phyloP scores from a whole-genome alignment of 768 basidiomycete genomes.

The Agaricus blazei region DNA sequence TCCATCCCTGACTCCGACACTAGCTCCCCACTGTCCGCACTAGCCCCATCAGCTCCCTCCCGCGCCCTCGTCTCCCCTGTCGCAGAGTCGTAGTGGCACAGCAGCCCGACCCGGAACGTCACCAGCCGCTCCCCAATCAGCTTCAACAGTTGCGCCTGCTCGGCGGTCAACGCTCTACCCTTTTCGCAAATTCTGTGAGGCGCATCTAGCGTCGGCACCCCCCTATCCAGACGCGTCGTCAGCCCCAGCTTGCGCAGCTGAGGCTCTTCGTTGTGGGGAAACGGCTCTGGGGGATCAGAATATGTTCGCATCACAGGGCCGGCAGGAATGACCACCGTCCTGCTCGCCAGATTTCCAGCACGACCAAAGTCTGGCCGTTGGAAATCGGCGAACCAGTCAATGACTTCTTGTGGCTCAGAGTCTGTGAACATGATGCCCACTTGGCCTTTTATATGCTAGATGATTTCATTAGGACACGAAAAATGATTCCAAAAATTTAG shows the following conservation, averaged over 20 bases:
- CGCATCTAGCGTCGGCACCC: slow-evolving; percentile 77
- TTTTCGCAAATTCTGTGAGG: slow-evolving; percentile 84
- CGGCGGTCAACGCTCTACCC: slow-evolving; percentile 73
- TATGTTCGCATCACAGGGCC: slow-evolving; percentile 83
- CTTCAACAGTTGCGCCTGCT: slow-evolving; percentile 92
- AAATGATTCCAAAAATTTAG: background rate
- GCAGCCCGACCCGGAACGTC: slow-evolving; percentile 67
- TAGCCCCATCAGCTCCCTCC: slow-evolving; percentile 29
- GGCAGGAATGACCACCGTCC: slow-evolving; percentile 69
- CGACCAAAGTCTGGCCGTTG: slow-evolving; percentile 88
- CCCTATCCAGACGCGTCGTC: slow-evolving; percentile 76
- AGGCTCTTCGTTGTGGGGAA: slow-evolving; percentile 97
- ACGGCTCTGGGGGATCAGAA: slow-evolving; percentile 80
- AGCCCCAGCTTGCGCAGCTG: slow-evolving; percentile 92
- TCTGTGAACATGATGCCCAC: slow-evolving; percentile 92
- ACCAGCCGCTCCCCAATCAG: slow-evolving; percentile 89
- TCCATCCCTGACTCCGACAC: slow-evolving; percentile 36
- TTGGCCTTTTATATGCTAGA: slow-evolving; percentile 90
- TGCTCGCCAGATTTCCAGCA: slow-evolving; percentile 72
- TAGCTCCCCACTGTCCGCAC: slow-evolving; percentile 19
- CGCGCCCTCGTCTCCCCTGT: slow-evolving; percentile 61
- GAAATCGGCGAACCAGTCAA: slow-evolving; percentile 93
- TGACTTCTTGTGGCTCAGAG: slow-evolving; percentile 82
- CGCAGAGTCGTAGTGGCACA: slow-evolving; percentile 67
- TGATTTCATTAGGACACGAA: background rate